phyloP scores from a whole-genome alignment of 768 basidiomycete species.

The Coprinopsis sp. region DNA sequence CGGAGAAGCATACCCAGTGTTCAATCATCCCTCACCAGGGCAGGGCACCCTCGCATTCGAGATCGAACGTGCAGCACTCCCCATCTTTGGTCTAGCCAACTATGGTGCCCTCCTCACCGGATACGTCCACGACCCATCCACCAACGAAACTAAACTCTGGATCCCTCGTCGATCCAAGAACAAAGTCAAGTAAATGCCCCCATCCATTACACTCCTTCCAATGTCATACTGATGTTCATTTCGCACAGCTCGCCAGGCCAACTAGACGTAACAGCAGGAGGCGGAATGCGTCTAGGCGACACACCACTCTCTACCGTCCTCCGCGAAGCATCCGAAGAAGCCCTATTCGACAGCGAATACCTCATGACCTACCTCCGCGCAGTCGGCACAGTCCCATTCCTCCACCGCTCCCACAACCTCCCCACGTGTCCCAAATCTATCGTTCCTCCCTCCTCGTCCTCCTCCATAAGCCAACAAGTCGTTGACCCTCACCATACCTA shows the following conservation, averaged over 20 bases:
- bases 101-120: conserved; percentile 41
- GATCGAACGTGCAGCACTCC: conserved; percentile 39
- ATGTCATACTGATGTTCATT: background rate
- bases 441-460: background rate
- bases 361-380: conserved; percentile 26
- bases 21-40: conserved; percentile 20
- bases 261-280: conserved; percentile 41
- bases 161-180: conserved; percentile 36
- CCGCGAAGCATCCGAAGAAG: conserved; percentile 41
- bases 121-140: conserved; percentile 27
- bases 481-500: background rate
- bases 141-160: conserved; percentile 30
- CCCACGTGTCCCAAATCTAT: background rate
- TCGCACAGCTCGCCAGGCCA: conserved; percentile 29
- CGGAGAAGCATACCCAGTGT: conserved; percentile 31
- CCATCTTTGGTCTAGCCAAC: conserved; percentile 41
- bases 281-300: conserved; percentile 39
- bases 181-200: conserved; percentile 34
- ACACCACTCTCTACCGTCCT: conserved; percentile 31
- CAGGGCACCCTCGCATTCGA: conserved; percentile 33
- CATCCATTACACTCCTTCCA: background rate
- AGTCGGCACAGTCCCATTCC: conserved; percentile 35
- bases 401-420: conserved; percentile 29
- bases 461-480: background rate
- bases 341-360: conserved; percentile 33